These are phyloP conservation scores for Niebla homalea DNA, from an alignment of 495 filamentous ascomycete genomes.

Conservation along the genomic window DNA sequence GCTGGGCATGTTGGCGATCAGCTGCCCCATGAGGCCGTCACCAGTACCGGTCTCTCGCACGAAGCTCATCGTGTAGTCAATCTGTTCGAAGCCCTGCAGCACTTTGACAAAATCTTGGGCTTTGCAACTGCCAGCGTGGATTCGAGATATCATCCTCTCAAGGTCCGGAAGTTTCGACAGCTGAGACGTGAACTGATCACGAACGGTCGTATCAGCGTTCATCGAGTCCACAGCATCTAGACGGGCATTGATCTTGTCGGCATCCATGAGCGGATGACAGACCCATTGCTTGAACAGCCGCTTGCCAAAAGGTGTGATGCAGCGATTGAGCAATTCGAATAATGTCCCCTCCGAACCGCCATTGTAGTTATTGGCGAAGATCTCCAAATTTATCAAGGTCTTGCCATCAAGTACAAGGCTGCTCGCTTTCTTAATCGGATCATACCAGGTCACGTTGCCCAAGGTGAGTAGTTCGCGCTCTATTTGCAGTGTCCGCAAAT, in stretches of 20 bases:
- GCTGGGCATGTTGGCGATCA: slow-evolving; percentile 77
- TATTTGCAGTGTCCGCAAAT: slow-evolving; percentile 76
- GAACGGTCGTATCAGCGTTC: slow-evolving; percentile 64
- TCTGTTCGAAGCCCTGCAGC: slow-evolving; percentile 93
- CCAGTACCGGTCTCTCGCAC: slow-evolving; percentile 55
- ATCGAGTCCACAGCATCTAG: slow-evolving; percentile 90
- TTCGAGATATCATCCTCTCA: slow-evolving; percentile 84
- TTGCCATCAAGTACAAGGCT: slow-evolving; percentile 93
- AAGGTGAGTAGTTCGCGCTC: slow-evolving; percentile 79
- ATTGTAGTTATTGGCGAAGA: slow-evolving; percentile 90
- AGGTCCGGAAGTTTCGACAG: slow-evolving; percentile 87
- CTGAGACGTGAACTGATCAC: slow-evolving; percentile 72
- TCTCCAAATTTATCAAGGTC: slow-evolving; percentile 91
- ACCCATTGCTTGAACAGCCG: slow-evolving; percentile 95
- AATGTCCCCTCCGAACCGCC: slow-evolving; percentile 74
- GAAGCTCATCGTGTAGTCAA: slow-evolving; percentile 77
- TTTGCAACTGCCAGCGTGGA: slow-evolving; percentile 81
- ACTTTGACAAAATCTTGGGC: slow-evolving; percentile 88
- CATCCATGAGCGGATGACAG: slow-evolving; percentile 84
- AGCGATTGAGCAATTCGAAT: slow-evolving; percentile 81
- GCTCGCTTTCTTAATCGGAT: slow-evolving; percentile 84
- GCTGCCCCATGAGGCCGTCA: slow-evolving; percentile 69
- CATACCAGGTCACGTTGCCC: slow-evolving; percentile 84
- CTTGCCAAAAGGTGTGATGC: slow-evolving; percentile 95
- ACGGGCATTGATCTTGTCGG: slow-evolving; percentile 78